Conservation (phyloP, 2,329 filamentous ascomycete species). For the Neopestalotiopsis rosae region DNA sequence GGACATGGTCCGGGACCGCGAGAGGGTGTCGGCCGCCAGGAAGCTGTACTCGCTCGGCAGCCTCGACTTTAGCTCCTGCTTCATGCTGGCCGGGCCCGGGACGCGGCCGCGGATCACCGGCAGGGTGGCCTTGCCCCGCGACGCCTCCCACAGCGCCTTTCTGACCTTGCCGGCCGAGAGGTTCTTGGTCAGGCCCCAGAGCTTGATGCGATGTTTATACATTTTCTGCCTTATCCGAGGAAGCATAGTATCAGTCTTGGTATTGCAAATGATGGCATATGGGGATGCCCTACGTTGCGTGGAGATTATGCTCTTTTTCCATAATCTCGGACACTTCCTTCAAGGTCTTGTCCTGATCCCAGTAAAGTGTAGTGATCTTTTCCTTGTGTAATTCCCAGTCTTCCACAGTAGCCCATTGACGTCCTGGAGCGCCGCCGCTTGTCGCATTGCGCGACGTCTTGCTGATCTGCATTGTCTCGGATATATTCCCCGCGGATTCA, state of each 20-base stretch:
- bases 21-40: neutral
- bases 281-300: slow-evolving; percentile 12
- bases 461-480: too few species aligned
- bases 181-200: slow-evolving; percentile 12
- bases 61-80: neutral
- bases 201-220: slow-evolving; percentile 11
- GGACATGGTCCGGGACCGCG: neutral
- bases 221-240: neutral
- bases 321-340: slow-evolving; percentile 19
- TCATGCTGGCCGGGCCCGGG: neutral
- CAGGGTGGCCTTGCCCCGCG: neutral
- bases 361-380: slow-evolving; percentile 11
- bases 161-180: slow-evolving; percentile 72
- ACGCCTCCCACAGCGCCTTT: neutral
- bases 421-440: neutral
- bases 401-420: slow-evolving; percentile 8
- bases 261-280: too few species aligned
- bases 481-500: neutral
- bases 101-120: slow-evolving; percentile 11
- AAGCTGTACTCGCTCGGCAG: slow-evolving; percentile 6
- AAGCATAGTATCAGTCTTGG: neutral
- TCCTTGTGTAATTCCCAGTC: slow-evolving; percentile 9
- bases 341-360: slow-evolving; percentile 10
- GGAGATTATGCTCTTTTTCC: neutral
- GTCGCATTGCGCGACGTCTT: neutral